Percentiles rank a stretch among this genome's conserved stretches.
Evolutionary conservation across 306 rosid species (phyloP).

Genomic region (Vachellia collinsii): DNA sequence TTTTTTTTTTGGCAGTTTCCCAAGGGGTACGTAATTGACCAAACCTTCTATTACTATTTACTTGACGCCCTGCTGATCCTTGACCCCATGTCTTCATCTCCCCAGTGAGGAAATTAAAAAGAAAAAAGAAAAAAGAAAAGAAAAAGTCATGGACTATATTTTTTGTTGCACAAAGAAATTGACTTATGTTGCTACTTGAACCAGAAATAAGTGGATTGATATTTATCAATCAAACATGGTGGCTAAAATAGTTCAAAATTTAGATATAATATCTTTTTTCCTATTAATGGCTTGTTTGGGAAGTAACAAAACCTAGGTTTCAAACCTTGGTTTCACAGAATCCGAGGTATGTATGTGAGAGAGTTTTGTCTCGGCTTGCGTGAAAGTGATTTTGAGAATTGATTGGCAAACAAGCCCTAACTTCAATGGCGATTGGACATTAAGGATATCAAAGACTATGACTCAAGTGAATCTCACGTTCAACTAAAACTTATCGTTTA

Average conservation of each 20-base stretch:
- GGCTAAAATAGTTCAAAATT: neutral
- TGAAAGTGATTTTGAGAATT: too few relatives aligned
- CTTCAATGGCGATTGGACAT: neutral
- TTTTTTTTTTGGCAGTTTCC: too few relatives aligned
- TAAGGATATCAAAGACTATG: neutral
- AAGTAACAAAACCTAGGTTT: neutral
- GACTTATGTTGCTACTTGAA: constrained; percentile 30
- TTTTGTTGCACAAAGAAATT: constrained; percentile 27
- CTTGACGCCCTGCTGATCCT: neutral
- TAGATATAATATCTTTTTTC: neutral
- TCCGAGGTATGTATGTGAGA: too few relatives aligned
- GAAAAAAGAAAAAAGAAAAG: neutral
- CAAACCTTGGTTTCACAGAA: too few relatives aligned
- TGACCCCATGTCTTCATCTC: neutral
- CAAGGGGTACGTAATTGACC: constrained; percentile 1
- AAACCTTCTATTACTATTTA: neutral
- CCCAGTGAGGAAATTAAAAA: neutral
- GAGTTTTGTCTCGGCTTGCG: neutral
- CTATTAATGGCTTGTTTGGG: neutral
- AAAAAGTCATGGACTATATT: neutral
- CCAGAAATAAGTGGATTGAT: constrained; percentile 5
- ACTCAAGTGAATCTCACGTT: neutral
- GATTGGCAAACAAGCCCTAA: too few relatives aligned
- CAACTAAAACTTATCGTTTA: neutral
- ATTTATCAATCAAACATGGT: constrained; percentile 26